Conservation (phyloP, 1,139 yeast species). For the Entelexis paramagnoliae region DNA sequence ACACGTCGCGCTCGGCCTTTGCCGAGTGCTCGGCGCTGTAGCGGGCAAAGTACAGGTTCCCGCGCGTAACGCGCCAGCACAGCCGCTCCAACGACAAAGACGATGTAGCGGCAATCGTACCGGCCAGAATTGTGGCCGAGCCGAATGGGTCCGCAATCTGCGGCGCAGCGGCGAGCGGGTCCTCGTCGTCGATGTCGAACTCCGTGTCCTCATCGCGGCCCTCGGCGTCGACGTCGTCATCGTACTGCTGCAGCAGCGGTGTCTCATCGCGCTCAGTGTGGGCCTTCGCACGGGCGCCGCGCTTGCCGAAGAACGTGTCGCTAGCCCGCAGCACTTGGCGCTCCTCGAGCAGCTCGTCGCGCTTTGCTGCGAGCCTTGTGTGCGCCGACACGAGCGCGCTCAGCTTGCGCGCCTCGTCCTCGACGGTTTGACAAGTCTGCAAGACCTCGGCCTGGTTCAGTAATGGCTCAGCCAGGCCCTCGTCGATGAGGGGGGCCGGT, state of each 20-base stretch:
- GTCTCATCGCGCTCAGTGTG: constrained; percentile 10
- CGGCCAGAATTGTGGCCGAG: constrained; percentile 45
- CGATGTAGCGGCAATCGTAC: constrained; percentile 68
- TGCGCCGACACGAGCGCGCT: constrained; percentile 47
- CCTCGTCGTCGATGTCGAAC: constrained; percentile 19
- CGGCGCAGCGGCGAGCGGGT: constrained; percentile 7
- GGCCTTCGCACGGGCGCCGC: constrained; percentile 2
- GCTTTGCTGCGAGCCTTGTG: constrained; percentile 44
- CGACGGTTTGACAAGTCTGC: constrained; percentile 58
- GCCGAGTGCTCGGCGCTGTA: constrained; percentile 55
- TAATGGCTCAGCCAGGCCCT: constrained; percentile 29
- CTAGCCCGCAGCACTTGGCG: constrained; percentile 61
- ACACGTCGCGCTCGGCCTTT: constrained; percentile 38
- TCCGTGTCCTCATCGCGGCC: constrained; percentile 25
- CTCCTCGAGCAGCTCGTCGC: constrained; percentile 50
- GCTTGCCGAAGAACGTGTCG: constrained; percentile 48
- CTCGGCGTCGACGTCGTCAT: constrained; percentile 16
- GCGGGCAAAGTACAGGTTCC: constrained; percentile 69
- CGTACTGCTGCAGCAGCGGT: constrained; percentile 11
- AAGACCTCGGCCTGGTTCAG: constrained; percentile 62
- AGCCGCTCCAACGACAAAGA: constrained; percentile 69
- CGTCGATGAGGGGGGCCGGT: constrained; percentile 1
- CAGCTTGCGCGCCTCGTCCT: constrained; percentile 49
- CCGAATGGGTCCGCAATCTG: neutral
- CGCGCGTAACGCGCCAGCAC: constrained; percentile 86